phyloP scores from a whole-genome alignment of 176 grass and related monocot genomes.

The Miscanthus lutarioriparius region DNA sequence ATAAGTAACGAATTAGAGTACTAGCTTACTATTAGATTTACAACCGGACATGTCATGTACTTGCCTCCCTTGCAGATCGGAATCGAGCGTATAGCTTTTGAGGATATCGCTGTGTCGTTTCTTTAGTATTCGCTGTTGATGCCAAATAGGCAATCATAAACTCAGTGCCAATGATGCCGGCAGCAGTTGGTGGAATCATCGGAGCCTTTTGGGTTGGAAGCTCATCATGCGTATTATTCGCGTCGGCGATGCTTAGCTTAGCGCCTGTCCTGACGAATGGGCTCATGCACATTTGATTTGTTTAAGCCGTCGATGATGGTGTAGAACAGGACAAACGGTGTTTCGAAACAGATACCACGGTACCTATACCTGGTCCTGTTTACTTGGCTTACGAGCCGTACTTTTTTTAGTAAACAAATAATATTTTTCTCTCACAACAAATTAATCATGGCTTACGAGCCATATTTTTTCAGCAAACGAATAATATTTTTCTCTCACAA shows the following conservation, averaged over 20 bases:
- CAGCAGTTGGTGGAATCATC: slow-evolving; percentile 41
- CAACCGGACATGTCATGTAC: background rate
- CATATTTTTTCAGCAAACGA: too few species aligned
- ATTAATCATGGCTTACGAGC: too few species aligned
- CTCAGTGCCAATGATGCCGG: slow-evolving; percentile 21
- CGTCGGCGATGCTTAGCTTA: slow-evolving; percentile 14
- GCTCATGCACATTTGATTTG: slow-evolving; percentile 8
- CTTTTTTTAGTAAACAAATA: too few species aligned
- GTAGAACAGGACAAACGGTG: slow-evolving; percentile 19
- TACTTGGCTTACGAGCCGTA: too few species aligned
- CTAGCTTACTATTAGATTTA: slow-evolving; percentile 5
- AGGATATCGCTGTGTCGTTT: background rate
- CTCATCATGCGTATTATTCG: slow-evolving; percentile 20
- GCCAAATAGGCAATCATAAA: slow-evolving; percentile 30
- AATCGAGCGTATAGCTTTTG: slow-evolving; percentile 17
- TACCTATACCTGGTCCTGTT: too few species aligned
- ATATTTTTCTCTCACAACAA: too few species aligned
- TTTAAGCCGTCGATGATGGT: slow-evolving; percentile 9
- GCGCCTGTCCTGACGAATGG: background rate
- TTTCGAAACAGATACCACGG: background rate
- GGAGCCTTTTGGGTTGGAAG: slow-evolving; percentile 28
- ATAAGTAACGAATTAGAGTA: background rate
- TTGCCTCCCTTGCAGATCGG: background rate
- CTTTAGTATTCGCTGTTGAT: slow-evolving; percentile 16
- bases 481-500: too few species aligned